Conservation (phyloP, 805 yeast species). For the Metschnikowia colocasiae region DNA sequence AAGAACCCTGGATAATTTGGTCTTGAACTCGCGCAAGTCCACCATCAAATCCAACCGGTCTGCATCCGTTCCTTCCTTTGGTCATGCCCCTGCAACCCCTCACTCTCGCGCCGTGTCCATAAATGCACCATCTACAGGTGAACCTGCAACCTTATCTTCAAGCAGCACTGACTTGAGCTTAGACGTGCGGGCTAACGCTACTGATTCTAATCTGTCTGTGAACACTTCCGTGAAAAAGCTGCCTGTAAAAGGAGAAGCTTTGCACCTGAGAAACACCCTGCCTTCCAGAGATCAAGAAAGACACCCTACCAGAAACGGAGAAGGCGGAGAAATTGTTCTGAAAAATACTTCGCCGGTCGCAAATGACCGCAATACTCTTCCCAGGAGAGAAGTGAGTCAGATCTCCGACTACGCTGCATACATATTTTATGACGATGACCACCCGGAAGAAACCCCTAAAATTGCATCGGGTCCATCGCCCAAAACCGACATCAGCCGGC, state of each 20-base stretch:
- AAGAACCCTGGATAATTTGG: slow-evolving; percentile 8
- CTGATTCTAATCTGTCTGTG: neutral
- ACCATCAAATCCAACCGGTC: slow-evolving; percentile 33
- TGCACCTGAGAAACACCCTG: too few relatives aligned
- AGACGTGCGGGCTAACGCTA: neutral
- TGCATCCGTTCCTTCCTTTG: slow-evolving; percentile 33
- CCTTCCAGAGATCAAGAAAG: too few relatives aligned
- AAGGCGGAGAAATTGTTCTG: neutral
- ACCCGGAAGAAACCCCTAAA: neutral
- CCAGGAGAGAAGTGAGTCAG: slow-evolving; percentile 5
- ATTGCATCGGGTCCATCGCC: neutral
- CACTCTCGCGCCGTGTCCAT: slow-evolving; percentile 14
- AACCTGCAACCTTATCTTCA: neutral
- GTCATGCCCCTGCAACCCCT: neutral
- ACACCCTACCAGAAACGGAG: neutral
- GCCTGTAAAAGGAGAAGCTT: neutral
- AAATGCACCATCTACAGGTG: slow-evolving; percentile 7
- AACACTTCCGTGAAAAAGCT: neutral
- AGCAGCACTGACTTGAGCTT: neutral
- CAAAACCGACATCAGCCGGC: neutral
- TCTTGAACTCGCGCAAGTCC: slow-evolving; percentile 28
- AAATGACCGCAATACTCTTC: neutral
- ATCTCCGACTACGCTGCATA: slow-evolving; percentile 19
- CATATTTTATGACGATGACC: slow-evolving; percentile 7
- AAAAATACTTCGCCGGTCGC: neutral